Evolutionary conservation across 176 grass and related monocot genomes (phyloP).

Genomic region (Rhipidocladum racemiflorum): DNA sequence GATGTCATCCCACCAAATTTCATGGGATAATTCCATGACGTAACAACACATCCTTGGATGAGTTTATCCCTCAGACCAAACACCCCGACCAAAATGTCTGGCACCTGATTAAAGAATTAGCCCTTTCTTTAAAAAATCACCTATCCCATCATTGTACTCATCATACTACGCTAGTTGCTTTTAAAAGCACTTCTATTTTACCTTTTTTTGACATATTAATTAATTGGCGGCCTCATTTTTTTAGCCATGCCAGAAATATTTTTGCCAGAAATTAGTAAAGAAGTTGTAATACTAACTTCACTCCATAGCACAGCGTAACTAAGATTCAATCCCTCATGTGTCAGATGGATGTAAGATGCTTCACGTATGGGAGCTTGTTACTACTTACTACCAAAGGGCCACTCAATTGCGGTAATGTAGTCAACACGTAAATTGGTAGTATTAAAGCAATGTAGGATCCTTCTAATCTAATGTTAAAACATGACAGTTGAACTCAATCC

Average conservation of each 20-base stretch:
- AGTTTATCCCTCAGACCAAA: no score
- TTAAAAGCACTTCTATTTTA: background rate
- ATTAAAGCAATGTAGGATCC: background rate
- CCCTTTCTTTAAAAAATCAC: background rate
- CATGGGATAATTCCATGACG: no score
- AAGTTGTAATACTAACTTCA: background rate
- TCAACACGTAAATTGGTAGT: background rate
- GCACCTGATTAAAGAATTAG: background rate
- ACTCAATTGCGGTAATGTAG: slow-evolving; percentile 10
- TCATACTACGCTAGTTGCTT: background rate
- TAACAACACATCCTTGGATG: no score
- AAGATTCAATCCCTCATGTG: background rate
- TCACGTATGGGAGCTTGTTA: background rate
- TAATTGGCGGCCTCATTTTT: background rate
- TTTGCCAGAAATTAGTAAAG: background rate
- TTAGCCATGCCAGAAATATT: background rate
- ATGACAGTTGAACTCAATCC: background rate
- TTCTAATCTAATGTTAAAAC: background rate
- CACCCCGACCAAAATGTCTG: background rate
- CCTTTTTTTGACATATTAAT: background rate
- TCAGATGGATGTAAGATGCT: background rate
- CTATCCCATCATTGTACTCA: background rate
- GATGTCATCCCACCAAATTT: no score
- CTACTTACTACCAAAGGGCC: background rate
- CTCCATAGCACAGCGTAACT: background rate